Conservation (phyloP, 805 yeast species). For the Wickerhamomyces bovis region DNA sequence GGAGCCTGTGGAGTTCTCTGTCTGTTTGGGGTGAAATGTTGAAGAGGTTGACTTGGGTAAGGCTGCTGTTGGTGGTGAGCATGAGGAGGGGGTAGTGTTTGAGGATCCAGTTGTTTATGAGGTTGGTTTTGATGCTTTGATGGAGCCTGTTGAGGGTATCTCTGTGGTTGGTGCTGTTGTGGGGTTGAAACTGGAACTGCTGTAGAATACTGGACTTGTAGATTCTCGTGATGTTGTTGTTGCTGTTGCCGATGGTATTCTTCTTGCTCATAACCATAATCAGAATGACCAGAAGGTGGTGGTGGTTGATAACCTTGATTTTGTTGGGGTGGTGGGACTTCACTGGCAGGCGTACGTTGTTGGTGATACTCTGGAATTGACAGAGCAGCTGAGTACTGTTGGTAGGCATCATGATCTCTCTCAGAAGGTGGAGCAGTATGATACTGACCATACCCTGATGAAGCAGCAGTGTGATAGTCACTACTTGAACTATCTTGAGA, state of each 20-base stretch:
- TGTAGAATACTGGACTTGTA: neutral
- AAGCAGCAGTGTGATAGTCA: neutral
- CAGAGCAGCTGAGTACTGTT: neutral
- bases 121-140: too few relatives aligned
- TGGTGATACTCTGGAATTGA: neutral
- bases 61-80: neutral
- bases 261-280: neutral
- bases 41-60: constrained; percentile 1
- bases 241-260: neutral
- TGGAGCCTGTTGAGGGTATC: neutral
- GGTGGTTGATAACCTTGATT: neutral
- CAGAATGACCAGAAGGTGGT: neutral
- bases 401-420: neutral
- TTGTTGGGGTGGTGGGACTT: neutral
- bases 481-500: neutral
- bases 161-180: neutral
- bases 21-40: neutral
- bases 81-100: neutral
- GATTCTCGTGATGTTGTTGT: neutral
- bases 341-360: neutral
- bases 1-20: neutral
- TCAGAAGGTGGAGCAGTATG: neutral
- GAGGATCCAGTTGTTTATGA: too few relatives aligned
- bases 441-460: neutral
- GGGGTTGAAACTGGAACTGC: neutral